These are phyloP conservation scores for Sicyos edulis DNA, from an alignment of 306 rosid species.

Conservation along the genomic window DNA sequence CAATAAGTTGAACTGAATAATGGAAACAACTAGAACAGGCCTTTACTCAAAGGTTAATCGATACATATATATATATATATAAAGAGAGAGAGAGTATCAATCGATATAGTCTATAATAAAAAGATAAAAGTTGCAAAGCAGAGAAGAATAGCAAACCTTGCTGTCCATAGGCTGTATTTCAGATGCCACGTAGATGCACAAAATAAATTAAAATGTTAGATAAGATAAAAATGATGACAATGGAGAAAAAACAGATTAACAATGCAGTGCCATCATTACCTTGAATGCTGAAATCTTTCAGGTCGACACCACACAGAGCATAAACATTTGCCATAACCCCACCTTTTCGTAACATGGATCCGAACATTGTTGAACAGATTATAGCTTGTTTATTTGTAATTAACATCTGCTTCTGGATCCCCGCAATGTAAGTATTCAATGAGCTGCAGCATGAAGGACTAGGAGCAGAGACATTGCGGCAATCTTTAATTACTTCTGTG, in stretches of 20 bases:
- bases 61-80: background rate
- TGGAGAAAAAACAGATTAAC: conserved; percentile 20
- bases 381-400: conserved; percentile 95
- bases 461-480: conserved; percentile 78
- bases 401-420: conserved; percentile 86
- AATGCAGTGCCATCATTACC: conserved; percentile 36
- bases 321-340: conserved; percentile 78
- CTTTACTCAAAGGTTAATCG: background rate
- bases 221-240: conserved; percentile 10
- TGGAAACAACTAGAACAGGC: background rate
- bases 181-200: conserved; percentile 29
- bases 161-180: conserved; percentile 55
- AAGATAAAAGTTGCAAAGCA: conserved; percentile 20
- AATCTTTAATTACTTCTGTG: conserved; percentile 63
- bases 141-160: conserved; percentile 52
- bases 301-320: conserved; percentile 87
- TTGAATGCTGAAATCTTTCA: conserved; percentile 98
- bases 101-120: background rate
- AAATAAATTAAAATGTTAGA: conserved; percentile 26
- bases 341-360: conserved; percentile 80
- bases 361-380: conserved; percentile 84
- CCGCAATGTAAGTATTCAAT: conserved; percentile 65
- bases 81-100: conserved; percentile 1
- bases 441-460: conserved; percentile 93
- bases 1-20: background rate